These are phyloP conservation scores for Phenoliferia sp. DNA, from an alignment of 1,284 basidiomycete genomes.

Conservation along the genomic window DNA sequence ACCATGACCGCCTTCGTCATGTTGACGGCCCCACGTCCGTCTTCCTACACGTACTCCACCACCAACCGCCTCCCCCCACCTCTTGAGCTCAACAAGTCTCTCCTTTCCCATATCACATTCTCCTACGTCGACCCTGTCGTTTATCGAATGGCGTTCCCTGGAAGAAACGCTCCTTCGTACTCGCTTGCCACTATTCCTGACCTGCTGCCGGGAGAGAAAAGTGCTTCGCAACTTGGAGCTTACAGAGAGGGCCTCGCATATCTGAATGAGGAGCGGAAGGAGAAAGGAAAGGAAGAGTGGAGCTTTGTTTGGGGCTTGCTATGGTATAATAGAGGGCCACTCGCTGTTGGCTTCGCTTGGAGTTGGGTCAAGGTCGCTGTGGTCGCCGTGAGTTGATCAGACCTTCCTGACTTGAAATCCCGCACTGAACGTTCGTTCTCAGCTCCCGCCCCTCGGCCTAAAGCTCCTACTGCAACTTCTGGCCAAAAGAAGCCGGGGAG, in stretches of 20 bases:
- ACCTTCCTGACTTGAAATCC: no score
- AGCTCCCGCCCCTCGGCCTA: not conserved
- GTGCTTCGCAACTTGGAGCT: not conserved
- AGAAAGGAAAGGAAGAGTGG: not conserved
- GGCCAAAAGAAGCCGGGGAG: not conserved
- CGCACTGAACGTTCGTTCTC: not conserved
- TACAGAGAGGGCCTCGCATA: not conserved
- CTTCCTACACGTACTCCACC: slow-evolving; percentile 15
- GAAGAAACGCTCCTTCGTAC: not conserved
- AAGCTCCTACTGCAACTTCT: not conserved
- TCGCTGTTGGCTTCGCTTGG: not conserved
- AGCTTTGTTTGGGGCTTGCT: not conserved
- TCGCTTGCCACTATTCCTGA: not conserved
- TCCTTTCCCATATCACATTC: slow-evolving; percentile 32
- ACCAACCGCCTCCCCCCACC: not conserved
- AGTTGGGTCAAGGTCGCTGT: not conserved
- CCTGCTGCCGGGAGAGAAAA: not conserved
- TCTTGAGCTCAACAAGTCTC: slow-evolving; percentile 31
- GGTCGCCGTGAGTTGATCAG: not conserved
- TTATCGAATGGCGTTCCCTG: not conserved
- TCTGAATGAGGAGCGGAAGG: not conserved
- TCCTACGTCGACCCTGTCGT: not conserved
- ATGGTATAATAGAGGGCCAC: not conserved
- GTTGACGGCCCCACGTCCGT: slow-evolving; percentile 38
- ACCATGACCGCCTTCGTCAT: slow-evolving; percentile 42